Base-by-base conservation (phyloP, 2,329 filamentous ascomycete species). In the Fusarium papillatum region DNA sequence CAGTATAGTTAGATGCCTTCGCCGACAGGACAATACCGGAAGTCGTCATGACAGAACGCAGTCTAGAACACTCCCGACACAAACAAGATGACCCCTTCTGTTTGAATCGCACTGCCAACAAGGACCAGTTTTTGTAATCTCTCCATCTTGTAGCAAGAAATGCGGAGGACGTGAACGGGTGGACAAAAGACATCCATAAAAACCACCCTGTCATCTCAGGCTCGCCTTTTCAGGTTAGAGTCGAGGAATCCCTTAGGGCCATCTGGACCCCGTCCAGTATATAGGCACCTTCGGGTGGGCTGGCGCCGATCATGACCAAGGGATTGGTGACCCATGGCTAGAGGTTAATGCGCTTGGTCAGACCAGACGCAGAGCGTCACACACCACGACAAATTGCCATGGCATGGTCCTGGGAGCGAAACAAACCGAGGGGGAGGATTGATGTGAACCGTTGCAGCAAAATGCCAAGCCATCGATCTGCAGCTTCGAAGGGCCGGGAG, bases 121-220 rank as follows among this genome's bases (percentile, higher is more conserved):
- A 88, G 93, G 95, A 98, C 93, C 92, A 87, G 95, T 97, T 95
- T 98, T 98, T 98, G 93, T 88, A 94, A 96, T 93, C 94, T 93
- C 93, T 92, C 91, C 91, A 81, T 80, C 82, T 74, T 39, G 80
- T 80, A 62, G 66, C 79, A 82, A 82, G 81, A 80, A 82, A 80
- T 24, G 83, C 84, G 90, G 91, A 93, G 92, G 93, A 93, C 92
- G 85, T 87, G 86, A 82, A 81, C 87, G 88, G 92, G 90, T 95
- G 95, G 90, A 94, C 95, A 98, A 98, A 98, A 91, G 86, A 96
- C 95, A 93, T 97, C 95, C 90, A 88, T 89, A 98, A 98, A 98
- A 98, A 92, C 91, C 95, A 95, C 91, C 87, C 87, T 90, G 60
- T 90, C 90, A 81, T 92, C 90, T 90, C 87, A 76, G 74, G 68